A percentile compares a stretch with the other conserved stretches of the same genome.
Evolutionary conservation across 2,329 filamentous ascomycete genomes (phyloP).

Genomic region (Cercospora canescens): DNA sequence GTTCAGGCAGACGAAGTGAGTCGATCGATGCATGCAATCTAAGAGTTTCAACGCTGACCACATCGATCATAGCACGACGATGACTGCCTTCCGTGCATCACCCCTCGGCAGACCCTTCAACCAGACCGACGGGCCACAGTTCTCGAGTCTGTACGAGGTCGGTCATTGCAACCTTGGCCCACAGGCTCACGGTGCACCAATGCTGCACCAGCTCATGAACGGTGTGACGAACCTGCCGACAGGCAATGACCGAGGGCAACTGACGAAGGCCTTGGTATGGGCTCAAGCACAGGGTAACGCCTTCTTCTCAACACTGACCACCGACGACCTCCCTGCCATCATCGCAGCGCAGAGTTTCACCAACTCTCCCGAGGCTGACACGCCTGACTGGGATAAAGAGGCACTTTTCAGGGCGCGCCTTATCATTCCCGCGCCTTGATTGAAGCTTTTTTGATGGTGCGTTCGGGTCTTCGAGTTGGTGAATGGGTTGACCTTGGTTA

Average conservation of each 20-base stretch:
- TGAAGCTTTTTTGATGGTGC: background rate
- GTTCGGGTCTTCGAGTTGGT: background rate
- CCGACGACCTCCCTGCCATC: conserved; percentile 1
- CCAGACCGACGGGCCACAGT: background rate
- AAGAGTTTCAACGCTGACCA: background rate
- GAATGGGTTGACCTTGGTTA: background rate
- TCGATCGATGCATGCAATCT: background rate
- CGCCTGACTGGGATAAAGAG: background rate
- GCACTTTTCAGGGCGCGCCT: background rate
- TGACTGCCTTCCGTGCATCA: background rate
- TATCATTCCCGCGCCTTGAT: background rate
- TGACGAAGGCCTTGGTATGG: conserved; percentile 13
- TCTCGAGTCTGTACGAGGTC: background rate
- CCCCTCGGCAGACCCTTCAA: background rate
- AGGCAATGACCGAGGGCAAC: conserved; percentile 9
- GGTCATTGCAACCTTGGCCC: background rate
- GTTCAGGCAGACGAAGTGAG: background rate
- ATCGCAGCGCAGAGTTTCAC: background rate
- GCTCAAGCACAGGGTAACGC: background rate
- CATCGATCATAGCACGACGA: background rate
- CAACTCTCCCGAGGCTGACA: background rate
- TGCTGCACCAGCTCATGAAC: conserved; percentile 1
- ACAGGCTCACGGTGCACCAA: background rate
- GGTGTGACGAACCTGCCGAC: conserved; percentile 13
- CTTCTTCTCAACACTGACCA: background rate